A percentile compares a stretch with the other conserved stretches of the same genome.
These are phyloP conservation scores for Aspergillus puulaauensis DNA, from an alignment of 2,329 filamentous ascomycete species.

Conservation along the genomic window DNA sequence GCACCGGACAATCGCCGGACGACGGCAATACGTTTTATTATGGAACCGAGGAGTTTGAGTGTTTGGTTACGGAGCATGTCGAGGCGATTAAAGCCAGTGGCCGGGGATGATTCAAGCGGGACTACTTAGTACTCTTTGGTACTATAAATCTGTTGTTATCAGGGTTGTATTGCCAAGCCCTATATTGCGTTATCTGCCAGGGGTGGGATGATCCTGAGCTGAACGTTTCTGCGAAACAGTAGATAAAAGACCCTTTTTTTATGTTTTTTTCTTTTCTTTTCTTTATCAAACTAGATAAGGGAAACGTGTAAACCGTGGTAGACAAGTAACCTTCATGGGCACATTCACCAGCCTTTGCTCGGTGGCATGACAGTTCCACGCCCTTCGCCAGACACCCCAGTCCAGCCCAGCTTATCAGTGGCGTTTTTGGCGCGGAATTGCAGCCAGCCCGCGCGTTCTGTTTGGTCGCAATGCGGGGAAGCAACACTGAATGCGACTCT, in stretches of 20 bases:
- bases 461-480: conserved; percentile 2
- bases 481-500: neutral
- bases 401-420: neutral
- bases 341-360: neutral
- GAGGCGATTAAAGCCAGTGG: conserved; percentile 13
- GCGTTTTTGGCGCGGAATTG: neutral
- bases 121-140: too few species aligned
- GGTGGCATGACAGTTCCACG: too few species aligned
- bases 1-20: conserved; percentile 27
- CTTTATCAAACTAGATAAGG: too few species aligned
- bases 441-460: neutral
- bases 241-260: too few species aligned
- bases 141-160: too few species aligned
- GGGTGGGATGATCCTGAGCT: neutral
- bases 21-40: conserved; percentile 36
- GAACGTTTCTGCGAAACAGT: too few species aligned
- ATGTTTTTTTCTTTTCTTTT: too few species aligned
- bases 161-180: too few species aligned
- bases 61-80: conserved; percentile 34
- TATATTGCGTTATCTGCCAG: neutral
- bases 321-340: neutral
- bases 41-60: conserved; percentile 29
- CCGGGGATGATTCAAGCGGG: neutral
- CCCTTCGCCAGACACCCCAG: neutral
- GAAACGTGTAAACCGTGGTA: too few species aligned